A percentile compares a stretch with the other conserved stretches of the same genome.
These are phyloP conservation scores for Kappamyces sp. DNA, from an alignment of 192 early-diverging fungal genomes.

Conservation along the genomic window DNA sequence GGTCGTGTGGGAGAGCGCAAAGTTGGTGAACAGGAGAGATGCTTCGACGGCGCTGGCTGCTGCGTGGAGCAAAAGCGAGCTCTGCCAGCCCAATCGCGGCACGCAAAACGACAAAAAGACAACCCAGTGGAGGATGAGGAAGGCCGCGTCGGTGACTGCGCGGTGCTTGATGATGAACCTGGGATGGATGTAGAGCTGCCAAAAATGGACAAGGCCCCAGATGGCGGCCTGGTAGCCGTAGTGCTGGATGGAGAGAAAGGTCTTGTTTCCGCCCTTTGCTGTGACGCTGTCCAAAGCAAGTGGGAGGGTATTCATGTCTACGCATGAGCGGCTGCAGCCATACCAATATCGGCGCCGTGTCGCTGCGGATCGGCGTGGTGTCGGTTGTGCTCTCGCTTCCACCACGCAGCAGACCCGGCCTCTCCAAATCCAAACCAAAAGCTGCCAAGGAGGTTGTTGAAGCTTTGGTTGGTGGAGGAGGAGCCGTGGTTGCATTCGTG, in stretches of 20 bases:
- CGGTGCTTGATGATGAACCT: conserved; percentile 7
- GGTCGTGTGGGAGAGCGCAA: conserved; percentile 15
- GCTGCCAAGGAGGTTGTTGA: conserved; percentile 6
- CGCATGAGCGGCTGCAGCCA: not conserved
- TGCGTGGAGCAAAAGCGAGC: conserved; percentile 1
- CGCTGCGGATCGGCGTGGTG: conserved; percentile 16
- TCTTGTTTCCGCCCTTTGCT: conserved; percentile 6
- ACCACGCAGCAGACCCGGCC: conserved; percentile 11
- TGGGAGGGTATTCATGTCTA: conserved; percentile 2
- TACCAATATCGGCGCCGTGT: conserved; percentile 17
- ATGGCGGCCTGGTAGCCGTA: conserved; percentile 5
- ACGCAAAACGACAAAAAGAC: conserved; percentile 3
- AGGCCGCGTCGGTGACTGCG: conserved; percentile 3
- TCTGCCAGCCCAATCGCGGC: not conserved
- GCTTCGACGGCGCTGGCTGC: conserved; percentile 2
- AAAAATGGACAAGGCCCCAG: conserved; percentile 14
- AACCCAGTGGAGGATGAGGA: not conserved
- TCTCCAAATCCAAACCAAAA: conserved; percentile 18
- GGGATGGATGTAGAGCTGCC: conserved; percentile 15
- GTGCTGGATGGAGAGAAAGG: conserved; percentile 9
- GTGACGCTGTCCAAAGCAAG: conserved; percentile 11
- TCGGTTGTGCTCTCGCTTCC: not conserved
- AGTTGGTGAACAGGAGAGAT: conserved; percentile 12
- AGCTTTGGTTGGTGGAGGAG: not conserved
- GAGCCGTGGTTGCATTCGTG: conserved; percentile 17